Base-by-base conservation (phyloP, 768 basidiomycete species). In the Dentipellis fragilis region DNA sequence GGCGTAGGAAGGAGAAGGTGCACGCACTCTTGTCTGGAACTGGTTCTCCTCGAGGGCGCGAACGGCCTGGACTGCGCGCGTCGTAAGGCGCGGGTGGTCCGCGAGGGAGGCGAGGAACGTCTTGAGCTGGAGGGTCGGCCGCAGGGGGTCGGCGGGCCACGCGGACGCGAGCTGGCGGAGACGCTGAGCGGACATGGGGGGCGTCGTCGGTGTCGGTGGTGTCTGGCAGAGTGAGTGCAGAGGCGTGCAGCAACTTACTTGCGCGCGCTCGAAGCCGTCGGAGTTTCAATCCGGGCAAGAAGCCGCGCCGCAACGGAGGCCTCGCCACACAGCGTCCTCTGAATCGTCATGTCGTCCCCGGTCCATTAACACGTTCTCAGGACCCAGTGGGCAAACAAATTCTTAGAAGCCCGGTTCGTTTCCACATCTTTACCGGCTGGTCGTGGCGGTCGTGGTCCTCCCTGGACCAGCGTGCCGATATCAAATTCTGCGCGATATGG, bases 121-220 rank as follows among this genome's bases (percentile, higher is more conserved):
- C 59, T 78, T 79, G 35, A 90, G 75, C 70, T 91, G 89, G 8
- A 90, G 64, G 58, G 87, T 84, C 1, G 87, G 87, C 2, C 89
- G 78, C 66, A 91, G 86, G 0, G 86, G 86, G 62, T 92, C 89
- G 11, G 68, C 69, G 14, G 79, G 76, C 86, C 89, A 92, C 39
- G 75, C 66, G 45, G 76, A 69, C 1, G 84, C 85, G 50, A 89
- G 77, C 10, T 68, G 63, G 42, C 67, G 69, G 59, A 89, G 74
- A 63, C 79, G 76, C 56, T 76, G 73, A 0, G 75, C 69, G 12
- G 80, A 66, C 58, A 73, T 75, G 54, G 68, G 65, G 29, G 63
- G 52, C 66, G 68, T 69, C 50, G 59, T 56, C 56, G 62, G 66
- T 36, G 45, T 10, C 52, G 36, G 37, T 29, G 47, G 17, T 22